Evolutionary conservation across 768 basidiomycete species (phyloP).

Genomic region (Lactarius hatsudake): DNA sequence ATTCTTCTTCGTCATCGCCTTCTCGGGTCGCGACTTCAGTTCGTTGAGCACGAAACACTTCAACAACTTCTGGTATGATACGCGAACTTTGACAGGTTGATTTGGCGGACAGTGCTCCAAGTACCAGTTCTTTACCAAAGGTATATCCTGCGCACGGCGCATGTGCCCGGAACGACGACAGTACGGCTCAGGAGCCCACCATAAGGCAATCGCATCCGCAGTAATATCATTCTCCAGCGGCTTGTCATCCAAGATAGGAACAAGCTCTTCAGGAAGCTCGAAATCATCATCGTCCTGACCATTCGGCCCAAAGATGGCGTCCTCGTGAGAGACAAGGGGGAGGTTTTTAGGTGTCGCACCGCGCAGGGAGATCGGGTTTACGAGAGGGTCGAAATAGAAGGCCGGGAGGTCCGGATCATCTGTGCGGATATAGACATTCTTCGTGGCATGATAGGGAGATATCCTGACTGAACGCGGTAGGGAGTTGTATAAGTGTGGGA

Average conservation of each 20-base stretch:
- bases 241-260: slow-evolving; percentile 78
- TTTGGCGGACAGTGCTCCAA: slow-evolving; percentile 96
- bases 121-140: slow-evolving; percentile 98
- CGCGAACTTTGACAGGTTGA: slow-evolving; percentile 96
- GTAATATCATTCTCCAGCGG: slow-evolving; percentile 87
- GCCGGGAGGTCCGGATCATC: slow-evolving; percentile 99
- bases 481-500: slow-evolving; percentile 98
- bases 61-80: slow-evolving; percentile 97
- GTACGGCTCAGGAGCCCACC: slow-evolving; percentile 99
- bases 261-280: slow-evolving; percentile 70
- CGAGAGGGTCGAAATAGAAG: slow-evolving; percentile 98
- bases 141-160: slow-evolving; percentile 92
- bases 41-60: slow-evolving; percentile 97
- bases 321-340: slow-evolving; percentile 84
- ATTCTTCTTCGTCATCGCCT: slow-evolving; percentile 98
- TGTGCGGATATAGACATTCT: slow-evolving; percentile 98
- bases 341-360: slow-evolving; percentile 81
- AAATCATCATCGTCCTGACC: slow-evolving; percentile 85
- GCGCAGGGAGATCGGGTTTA: slow-evolving; percentile 94
- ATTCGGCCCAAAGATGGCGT: slow-evolving; percentile 87
- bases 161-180: slow-evolving; percentile 88
- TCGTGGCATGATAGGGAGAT: slow-evolving; percentile 87
- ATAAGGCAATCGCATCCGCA: slow-evolving; percentile 94
- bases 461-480: slow-evolving; percentile 92
- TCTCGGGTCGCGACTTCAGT: slow-evolving; percentile 82